A percentile compares a stretch with the other conserved stretches of the same genome.
phyloP scores from a whole-genome alignment of 2,329 filamentous ascomycete genomes.

The Lachnellula willkommii region DNA sequence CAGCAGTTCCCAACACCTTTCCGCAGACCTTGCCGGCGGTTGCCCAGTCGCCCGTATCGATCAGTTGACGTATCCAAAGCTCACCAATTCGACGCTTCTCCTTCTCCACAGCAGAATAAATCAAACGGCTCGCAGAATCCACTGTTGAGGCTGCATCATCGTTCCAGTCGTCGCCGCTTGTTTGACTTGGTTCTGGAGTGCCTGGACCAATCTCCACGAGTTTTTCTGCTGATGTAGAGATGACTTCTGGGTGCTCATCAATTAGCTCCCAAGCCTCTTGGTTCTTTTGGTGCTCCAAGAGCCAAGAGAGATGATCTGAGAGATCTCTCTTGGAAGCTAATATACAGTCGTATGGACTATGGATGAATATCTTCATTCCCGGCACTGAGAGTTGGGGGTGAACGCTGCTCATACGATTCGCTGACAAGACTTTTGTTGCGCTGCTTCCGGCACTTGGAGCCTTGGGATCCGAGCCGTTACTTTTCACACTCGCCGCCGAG shows the following conservation, averaged over 20 bases:
- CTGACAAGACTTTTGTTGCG: conserved; percentile 36
- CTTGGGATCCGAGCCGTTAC: conserved; percentile 50
- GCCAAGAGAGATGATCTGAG: conserved; percentile 78
- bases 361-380: conserved; percentile 82
- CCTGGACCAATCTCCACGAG: conserved; percentile 37
- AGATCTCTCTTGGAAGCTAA: conserved; percentile 83
- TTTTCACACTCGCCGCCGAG: conserved; percentile 72
- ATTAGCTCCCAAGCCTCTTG: conserved; percentile 84
- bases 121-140: conserved; percentile 51
- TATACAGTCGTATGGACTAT: conserved; percentile 96
- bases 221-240: conserved; percentile 40
- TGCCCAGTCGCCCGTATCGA: conserved; percentile 68
- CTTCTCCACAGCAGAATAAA: conserved; percentile 66
- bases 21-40: conserved; percentile 75
- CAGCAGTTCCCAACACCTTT: conserved; percentile 72
- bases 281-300: conserved; percentile 75
- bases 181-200: conserved; percentile 34
- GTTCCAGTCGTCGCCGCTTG: conserved; percentile 58
- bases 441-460: conserved; percentile 36
- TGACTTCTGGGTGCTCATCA: conserved; percentile 77
- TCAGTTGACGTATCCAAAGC: conserved; percentile 83
- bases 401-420: conserved; percentile 36
- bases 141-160: conserved; percentile 64
- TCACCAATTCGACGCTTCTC: conserved; percentile 91
- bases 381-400: conserved; percentile 35